Evolutionary conservation across 371 early-diverging fungal species (phyloP).

Genomic region (Saksenaea vasiformis): DNA sequence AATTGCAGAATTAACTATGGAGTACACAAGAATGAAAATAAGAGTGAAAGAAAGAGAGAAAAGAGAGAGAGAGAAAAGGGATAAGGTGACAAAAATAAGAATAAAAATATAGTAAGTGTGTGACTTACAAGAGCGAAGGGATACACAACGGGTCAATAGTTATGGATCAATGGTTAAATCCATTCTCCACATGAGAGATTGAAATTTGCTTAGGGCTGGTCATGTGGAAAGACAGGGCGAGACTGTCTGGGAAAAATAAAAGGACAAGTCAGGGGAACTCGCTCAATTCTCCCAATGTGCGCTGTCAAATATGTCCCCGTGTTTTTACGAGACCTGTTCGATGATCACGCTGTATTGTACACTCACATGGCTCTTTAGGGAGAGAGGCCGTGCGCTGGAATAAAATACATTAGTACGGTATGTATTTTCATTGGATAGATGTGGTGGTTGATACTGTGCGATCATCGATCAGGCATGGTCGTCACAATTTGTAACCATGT

Average conservation of each 20-base stretch:
- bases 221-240: slow-evolving; percentile 1
- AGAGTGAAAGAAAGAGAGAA: not conserved
- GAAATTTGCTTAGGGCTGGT: not conserved
- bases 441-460: not conserved
- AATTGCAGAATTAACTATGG: not conserved
- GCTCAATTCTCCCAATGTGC: not conserved
- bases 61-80: not conserved
- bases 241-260: slow-evolving; percentile 2
- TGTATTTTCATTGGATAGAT: slow-evolving; percentile 1
- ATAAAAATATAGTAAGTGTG: not conserved
- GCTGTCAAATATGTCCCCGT: slow-evolving; percentile 6
- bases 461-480: slow-evolving; percentile 5
- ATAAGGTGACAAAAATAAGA: slow-evolving; percentile 6
- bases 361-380: not conserved
- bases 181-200: not conserved
- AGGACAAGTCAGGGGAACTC: slow-evolving; percentile 1
- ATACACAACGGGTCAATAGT: not conserved
- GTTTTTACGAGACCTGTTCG: slow-evolving; percentile 3
- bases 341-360: slow-evolving; percentile 1
- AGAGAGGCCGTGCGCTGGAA: slow-evolving; percentile 1
- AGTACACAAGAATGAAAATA: not conserved
- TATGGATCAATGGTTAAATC: not conserved
- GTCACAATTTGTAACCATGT: slow-evolving; percentile 3
- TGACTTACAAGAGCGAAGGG: not conserved
- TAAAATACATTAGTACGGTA: not conserved